Evolutionary conservation across 805 yeast genomes (phyloP), one percentile per base, ranked within the genome.

Genomic region (Candida ortonii): DNA sequence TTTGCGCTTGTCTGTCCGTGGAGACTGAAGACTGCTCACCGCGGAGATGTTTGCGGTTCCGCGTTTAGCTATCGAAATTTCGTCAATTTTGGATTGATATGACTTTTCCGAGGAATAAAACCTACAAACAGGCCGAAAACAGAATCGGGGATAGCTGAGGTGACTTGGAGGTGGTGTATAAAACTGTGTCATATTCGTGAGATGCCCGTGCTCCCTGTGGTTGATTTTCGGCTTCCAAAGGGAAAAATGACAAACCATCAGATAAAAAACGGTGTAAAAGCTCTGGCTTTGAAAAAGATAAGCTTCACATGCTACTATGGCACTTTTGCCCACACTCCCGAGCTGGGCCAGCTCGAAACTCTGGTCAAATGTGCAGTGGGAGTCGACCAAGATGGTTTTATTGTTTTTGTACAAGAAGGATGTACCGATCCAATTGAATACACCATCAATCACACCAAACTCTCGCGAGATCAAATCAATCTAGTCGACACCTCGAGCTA

Each of bases 311-410:
- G 80, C 3, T 81, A 73, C 57, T 69, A 68, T 44, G 95, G 94
- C 5, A 79, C 88, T 1, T 69, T 84, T 39, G 71, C 81, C 8
- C 93, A 86, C 55, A 78, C 90, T 1, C 88, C 93, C 1, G 42
- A 32, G 1, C 53, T 84, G 12, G 80, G 78, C 1, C 53, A 62
- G 14, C 50, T 88, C 3, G 77, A 85, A 44, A 67, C 82, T 22
- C 54, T 76, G 14, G 62, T 70, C 13, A 55, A 68, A 32, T 73
- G 83, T 14, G 70, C 79, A 1, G 57, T 84, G 16, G 90, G 87
- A 5, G 93, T 86, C 7, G 71, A 73, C 32, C 30, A 36, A 1
- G 46, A 54, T 1, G 95, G 95, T 1, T 59, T 54, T 11, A 84
- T 80, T 36, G 68, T 57, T 27, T 70, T 57, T 18, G 43, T 57